These are phyloP conservation scores for Diaporthe sp. DNA, from an alignment of 2,329 filamentous ascomycete genomes.

Conservation along the genomic window DNA sequence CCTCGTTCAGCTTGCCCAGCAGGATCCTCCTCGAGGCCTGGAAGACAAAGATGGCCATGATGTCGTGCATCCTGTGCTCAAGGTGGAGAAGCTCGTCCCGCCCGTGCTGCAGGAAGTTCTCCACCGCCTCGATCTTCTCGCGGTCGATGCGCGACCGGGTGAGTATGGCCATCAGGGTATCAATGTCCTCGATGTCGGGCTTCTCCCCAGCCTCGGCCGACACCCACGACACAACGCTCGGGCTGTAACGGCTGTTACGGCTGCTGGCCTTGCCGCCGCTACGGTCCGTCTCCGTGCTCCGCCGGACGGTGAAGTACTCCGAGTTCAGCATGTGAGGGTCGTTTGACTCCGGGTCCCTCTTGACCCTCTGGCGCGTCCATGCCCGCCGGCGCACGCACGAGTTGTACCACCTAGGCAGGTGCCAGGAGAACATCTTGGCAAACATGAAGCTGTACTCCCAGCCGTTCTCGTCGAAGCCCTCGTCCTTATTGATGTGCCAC, in stretches of 20 bases:
- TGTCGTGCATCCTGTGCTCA: conserved; percentile 80
- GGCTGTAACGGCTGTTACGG: conserved; percentile 46
- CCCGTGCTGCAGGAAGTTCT: conserved; percentile 82
- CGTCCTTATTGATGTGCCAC: conserved; percentile 76
- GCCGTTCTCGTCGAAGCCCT: conserved; percentile 86
- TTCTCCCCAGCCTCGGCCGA: conserved; percentile 56
- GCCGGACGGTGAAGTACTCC: conserved; percentile 83
- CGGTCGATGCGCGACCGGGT: conserved; percentile 81
- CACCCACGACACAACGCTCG: conserved; percentile 44
- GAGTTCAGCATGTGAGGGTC: conserved; percentile 76
- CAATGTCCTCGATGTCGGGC: conserved; percentile 69
- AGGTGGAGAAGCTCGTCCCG: conserved; percentile 81
- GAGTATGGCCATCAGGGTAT: conserved; percentile 75
- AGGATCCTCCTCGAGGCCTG: conserved; percentile 86
- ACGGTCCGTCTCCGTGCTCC: conserved; percentile 56
- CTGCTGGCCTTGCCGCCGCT: conserved; percentile 53
- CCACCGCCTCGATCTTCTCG: conserved; percentile 87
- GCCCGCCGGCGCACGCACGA: conserved; percentile 91
- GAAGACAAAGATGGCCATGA: conserved; percentile 90
- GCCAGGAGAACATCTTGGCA: conserved; percentile 80
- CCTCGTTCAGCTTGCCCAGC: conserved; percentile 74
- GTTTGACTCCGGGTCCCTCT: conserved; percentile 60
- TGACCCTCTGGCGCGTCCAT: conserved; percentile 86
- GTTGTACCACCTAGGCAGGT: conserved; percentile 91
- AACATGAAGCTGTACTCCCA: conserved; percentile 98